Conservation (phyloP, 805 yeast species). For the Candida orba region DNA sequence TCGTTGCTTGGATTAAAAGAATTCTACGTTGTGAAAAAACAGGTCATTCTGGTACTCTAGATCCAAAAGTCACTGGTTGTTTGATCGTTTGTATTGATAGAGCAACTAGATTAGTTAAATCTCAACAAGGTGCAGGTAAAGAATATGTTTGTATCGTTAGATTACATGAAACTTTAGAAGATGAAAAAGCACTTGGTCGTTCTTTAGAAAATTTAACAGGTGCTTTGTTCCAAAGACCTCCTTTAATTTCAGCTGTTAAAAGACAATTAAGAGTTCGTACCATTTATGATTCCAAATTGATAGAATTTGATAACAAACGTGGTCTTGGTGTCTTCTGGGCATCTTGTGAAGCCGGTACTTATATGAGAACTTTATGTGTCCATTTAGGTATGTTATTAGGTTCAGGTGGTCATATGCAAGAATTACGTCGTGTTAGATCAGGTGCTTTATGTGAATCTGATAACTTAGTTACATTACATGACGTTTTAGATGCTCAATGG, state of each 20-base stretch:
- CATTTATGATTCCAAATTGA: constrained; percentile 89
- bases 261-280: constrained; percentile 98
- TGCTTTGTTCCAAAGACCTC: constrained; percentile 98
- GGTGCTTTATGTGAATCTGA: constrained; percentile 92
- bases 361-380: constrained; percentile 98
- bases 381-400: constrained; percentile 97
- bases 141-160: constrained; percentile 98
- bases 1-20: constrained; percentile 98
- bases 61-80: constrained; percentile 98
- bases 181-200: constrained; percentile 82
- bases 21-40: constrained; percentile 94
- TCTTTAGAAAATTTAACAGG: constrained; percentile 93
- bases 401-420: constrained; percentile 99
- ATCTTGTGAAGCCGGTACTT: constrained; percentile 99
- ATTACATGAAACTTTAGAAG: constrained; percentile 87
- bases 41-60: constrained; percentile 98
- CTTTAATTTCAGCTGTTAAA: constrained; percentile 96
- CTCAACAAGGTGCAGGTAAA: constrained; percentile 99
- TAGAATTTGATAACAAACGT: constrained; percentile 95
- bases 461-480: constrained; percentile 91
- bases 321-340: constrained; percentile 99
- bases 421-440: constrained; percentile 96
- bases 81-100: constrained; percentile 96
- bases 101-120: constrained; percentile 95
- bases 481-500: constrained; percentile 97